Percentiles rank a stretch among this genome's conserved stretches.
These are phyloP conservation scores for Pseudocercospora vitis DNA, from an alignment of 2,329 filamentous ascomycete species.

Conservation along the genomic window DNA sequence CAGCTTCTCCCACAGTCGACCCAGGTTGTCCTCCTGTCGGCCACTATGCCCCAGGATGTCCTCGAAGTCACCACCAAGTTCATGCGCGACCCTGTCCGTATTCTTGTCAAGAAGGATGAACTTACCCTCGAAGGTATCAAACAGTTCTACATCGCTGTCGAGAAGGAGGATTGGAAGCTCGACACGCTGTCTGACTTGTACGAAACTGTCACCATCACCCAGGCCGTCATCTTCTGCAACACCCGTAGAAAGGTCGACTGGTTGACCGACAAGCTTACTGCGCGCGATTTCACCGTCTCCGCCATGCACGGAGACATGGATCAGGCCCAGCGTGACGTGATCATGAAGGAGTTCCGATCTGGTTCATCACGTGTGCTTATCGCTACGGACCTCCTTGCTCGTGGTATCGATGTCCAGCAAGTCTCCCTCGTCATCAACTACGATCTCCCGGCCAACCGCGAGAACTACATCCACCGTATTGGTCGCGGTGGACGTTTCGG, in stretches of 20 bases:
- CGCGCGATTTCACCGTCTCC: constrained; percentile 96
- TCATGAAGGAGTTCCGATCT: constrained; percentile 99
- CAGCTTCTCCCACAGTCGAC: constrained; percentile 96
- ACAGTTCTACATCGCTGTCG: constrained; percentile 99
- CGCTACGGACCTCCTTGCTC: constrained; percentile 93
- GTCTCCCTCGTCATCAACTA: constrained; percentile 99
- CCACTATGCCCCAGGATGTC: constrained; percentile 98
- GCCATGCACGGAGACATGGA: constrained; percentile 99
- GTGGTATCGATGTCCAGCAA: constrained; percentile 99
- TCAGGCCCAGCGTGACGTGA: constrained; percentile 93
- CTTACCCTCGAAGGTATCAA: constrained; percentile 99
- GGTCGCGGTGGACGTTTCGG: constrained; percentile 99
- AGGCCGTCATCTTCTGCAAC: constrained; percentile 99
- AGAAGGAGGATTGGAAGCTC: constrained; percentile 99
- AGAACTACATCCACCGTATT: constrained; percentile 99
- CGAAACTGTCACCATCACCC: constrained; percentile 98
- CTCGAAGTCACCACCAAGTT: constrained; percentile 99
- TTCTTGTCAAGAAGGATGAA: constrained; percentile 99
- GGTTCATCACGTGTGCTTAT: constrained; percentile 98
- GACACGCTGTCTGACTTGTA: constrained; percentile 98
- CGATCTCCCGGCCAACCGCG: constrained; percentile 95
- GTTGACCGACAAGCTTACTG: constrained; percentile 98
- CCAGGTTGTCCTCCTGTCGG: constrained; percentile 96
- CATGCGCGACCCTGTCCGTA: constrained; percentile 98
- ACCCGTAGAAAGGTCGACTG: constrained; percentile 99